Conservation (phyloP, 2,329 filamentous ascomycete genomes). For the Phaeoacremonium minimum region DNA sequence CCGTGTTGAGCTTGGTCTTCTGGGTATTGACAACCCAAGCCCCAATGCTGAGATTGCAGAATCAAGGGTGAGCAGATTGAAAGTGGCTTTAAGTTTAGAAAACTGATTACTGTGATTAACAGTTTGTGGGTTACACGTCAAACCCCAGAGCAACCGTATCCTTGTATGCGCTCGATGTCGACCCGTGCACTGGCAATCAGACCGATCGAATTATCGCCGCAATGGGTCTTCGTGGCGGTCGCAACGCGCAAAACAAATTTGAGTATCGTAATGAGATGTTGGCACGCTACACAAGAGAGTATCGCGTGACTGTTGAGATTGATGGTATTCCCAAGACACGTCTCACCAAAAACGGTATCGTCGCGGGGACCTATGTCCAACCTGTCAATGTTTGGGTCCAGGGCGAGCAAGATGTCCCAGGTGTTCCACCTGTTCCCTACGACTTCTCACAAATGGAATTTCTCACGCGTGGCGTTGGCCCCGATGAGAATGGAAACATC, state of each 20-base stretch:
- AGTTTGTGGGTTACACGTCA: constrained; percentile 28
- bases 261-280: constrained; percentile 27
- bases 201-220: constrained; percentile 27
- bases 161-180: constrained; percentile 28
- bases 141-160: constrained; percentile 24
- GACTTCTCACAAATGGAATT: constrained; percentile 30
- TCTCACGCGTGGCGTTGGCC: constrained; percentile 27
- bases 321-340: constrained; percentile 22
- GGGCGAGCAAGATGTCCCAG: constrained; percentile 28
- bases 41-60: constrained; percentile 27
- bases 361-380: constrained; percentile 27
- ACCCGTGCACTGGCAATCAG: constrained; percentile 28
- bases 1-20: constrained; percentile 25
- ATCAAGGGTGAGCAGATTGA: too few relatives aligned
- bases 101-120: too few relatives aligned
- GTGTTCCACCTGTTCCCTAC: constrained; percentile 23
- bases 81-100: too few relatives aligned
- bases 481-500: constrained; percentile 25
- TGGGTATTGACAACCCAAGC: constrained; percentile 28
- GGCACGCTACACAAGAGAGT: constrained; percentile 27
- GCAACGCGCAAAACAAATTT: constrained; percentile 29
- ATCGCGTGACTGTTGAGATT: constrained; percentile 25
- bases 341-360: constrained; percentile 25
- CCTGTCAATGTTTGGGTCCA: constrained; percentile 30
- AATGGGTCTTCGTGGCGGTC: constrained; percentile 22